These are phyloP conservation scores for Metrosideros polymorpha DNA, from an alignment of 441 rosid genomes.

Conservation along the genomic window DNA sequence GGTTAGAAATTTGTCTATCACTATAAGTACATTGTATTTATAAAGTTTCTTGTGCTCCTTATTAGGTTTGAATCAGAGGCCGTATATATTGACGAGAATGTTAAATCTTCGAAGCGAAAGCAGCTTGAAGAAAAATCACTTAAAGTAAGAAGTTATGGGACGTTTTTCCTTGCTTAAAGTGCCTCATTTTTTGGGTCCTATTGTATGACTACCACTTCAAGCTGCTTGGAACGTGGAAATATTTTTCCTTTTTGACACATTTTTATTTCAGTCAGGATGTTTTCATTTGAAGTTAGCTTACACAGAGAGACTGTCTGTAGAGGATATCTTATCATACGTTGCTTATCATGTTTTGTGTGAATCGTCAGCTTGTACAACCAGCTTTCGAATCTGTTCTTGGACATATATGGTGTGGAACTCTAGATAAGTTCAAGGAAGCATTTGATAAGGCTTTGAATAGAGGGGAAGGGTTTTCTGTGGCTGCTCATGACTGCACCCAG, in stretches of 20 bases:
- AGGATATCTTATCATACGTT: background rate
- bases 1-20: background rate
- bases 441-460: conserved; percentile 63
- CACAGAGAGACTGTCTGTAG: background rate
- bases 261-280: background rate
- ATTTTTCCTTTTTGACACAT: background rate
- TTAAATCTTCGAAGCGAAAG: conserved; percentile 66
- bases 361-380: conserved; percentile 71
- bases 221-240: background rate
- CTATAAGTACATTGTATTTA: no score
- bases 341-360: conserved; percentile 4
- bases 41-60: background rate
- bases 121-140: conserved; percentile 77
- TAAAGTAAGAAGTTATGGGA: conserved; percentile 36
- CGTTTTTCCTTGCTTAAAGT: background rate
- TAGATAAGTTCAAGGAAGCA: conserved; percentile 61
- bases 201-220: background rate
- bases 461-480: conserved; percentile 63
- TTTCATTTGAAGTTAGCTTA: background rate
- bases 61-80: conserved; percentile 76
- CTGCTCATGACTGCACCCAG: conserved; percentile 38
- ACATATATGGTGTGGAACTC: conserved; percentile 54
- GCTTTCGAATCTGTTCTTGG: conserved; percentile 65
- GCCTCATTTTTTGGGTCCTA: background rate
- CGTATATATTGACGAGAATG: conserved; percentile 74